Conservation (phyloP, 306 rosid species). For the Vigna mungo region DNA sequence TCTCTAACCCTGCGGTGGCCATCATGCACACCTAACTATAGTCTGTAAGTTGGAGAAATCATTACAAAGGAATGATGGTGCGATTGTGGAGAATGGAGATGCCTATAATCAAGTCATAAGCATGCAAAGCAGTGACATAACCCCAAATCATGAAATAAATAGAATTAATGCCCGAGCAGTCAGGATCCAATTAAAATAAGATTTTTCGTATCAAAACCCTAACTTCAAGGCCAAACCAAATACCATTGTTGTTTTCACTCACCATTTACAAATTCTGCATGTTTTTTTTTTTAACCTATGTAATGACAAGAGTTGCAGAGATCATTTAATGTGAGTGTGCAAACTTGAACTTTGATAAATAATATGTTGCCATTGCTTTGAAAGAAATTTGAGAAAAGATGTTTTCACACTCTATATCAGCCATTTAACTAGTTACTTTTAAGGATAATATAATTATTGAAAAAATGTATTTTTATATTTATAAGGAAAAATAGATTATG, state of each 20-base stretch:
- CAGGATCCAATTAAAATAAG: not conserved
- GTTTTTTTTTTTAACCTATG: not conserved
- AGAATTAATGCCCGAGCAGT: not conserved
- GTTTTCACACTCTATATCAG: too few species aligned
- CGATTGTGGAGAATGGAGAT: slow-evolving; percentile 23
- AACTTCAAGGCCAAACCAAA: slow-evolving; percentile 29
- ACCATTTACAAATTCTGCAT: not conserved
- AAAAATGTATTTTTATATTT: too few species aligned
- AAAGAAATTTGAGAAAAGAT: too few species aligned
- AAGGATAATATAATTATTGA: too few species aligned
- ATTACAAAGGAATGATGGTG: slow-evolving; percentile 29
- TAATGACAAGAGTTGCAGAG: too few species aligned
- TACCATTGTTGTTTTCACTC: not conserved
- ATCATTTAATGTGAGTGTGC: not conserved
- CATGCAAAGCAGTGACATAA: slow-evolving; percentile 7
- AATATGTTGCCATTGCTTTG: not conserved
- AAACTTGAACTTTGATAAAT: not conserved
- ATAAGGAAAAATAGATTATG: too few species aligned
- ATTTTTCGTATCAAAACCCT: slow-evolving; percentile 38
- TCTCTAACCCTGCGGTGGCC: slow-evolving; percentile 2
- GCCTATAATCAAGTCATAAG: slow-evolving; percentile 25
- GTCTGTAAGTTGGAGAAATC: slow-evolving; percentile 1
- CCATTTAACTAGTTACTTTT: too few species aligned
- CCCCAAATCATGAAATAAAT: not conserved
- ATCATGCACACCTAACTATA: slow-evolving; percentile 11